phyloP scores from a whole-genome alignment of 2,329 filamentous ascomycete species.

The Verticillium tricorpus region DNA sequence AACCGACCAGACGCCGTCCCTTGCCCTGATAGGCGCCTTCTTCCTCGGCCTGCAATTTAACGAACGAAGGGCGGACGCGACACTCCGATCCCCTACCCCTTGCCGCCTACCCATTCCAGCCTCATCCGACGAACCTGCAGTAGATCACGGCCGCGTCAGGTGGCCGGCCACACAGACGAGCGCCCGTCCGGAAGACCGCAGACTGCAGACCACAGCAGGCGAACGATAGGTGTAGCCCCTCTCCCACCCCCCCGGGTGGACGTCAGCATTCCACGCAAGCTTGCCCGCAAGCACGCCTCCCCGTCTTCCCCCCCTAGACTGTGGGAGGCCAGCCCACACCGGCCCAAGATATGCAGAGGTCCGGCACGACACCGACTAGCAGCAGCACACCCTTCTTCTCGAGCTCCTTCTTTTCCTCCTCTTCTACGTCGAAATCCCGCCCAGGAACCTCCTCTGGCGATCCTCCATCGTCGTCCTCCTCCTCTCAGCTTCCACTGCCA shows the following conservation, averaged over 20 bases:
- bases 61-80: background rate
- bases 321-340: background rate
- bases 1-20: background rate
- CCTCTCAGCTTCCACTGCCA: slow-evolving; percentile 13
- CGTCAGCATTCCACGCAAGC: background rate
- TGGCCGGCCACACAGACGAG: background rate
- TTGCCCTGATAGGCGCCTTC: background rate
- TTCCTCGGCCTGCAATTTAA: background rate
- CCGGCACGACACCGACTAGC: slow-evolving; percentile 11
- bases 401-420: slow-evolving; percentile 28
- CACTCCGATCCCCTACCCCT: background rate
- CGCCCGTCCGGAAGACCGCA: background rate
- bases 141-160: background rate
- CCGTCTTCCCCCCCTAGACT: background rate
- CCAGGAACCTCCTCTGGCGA: slow-evolving; percentile 15
- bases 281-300: background rate
- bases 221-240: too few relatives aligned
- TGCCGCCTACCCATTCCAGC: background rate
- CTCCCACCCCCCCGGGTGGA: background rate
- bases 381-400: slow-evolving; percentile 29
- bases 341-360: slow-evolving; percentile 14
- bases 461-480: slow-evolving; percentile 8
- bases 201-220: too few relatives aligned
- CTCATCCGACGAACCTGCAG: background rate
- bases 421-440: slow-evolving; percentile 20